These are phyloP conservation scores for Agastache rugosa DNA, from an alignment of 257 asterid genomes.

Conservation along the genomic window DNA sequence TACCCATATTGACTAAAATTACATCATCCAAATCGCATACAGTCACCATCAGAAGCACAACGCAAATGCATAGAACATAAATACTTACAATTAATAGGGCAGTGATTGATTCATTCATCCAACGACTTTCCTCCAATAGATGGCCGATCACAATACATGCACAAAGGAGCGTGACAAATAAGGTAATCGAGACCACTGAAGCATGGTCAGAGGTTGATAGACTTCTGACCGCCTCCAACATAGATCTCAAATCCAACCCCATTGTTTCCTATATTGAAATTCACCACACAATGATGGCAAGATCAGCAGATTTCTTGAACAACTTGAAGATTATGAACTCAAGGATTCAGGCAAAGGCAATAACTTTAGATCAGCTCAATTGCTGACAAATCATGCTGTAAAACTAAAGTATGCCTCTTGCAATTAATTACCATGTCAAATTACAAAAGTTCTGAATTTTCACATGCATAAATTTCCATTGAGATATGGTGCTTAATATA, in stretches of 20 bases:
- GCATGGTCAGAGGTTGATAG: constrained; percentile 56
- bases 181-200: constrained; percentile 59
- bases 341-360: constrained; percentile 20
- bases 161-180: constrained; percentile 62
- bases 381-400: constrained; percentile 11
- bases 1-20: constrained; percentile 2
- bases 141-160: constrained; percentile 70
- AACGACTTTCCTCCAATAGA: constrained; percentile 61
- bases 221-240: constrained; percentile 24
- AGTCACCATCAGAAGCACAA: constrained; percentile 9
- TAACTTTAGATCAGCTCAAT: constrained; percentile 27
- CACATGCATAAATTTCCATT: background rate
- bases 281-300: constrained; percentile 28
- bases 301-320: constrained; percentile 6
- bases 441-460: constrained; percentile 1
- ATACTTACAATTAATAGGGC: constrained; percentile 63
- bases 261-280: constrained; percentile 30
- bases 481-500: background rate
- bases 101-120: constrained; percentile 68
- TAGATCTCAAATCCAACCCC: constrained; percentile 41
- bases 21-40: constrained; percentile 17
- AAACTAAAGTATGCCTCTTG: background rate
- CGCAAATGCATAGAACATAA: background rate
- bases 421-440: constrained; percentile 10
- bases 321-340: background rate